Evolutionary conservation across 2,329 filamentous ascomycete genomes (phyloP).

Genomic region (Aspergillus spinulosporus): DNA sequence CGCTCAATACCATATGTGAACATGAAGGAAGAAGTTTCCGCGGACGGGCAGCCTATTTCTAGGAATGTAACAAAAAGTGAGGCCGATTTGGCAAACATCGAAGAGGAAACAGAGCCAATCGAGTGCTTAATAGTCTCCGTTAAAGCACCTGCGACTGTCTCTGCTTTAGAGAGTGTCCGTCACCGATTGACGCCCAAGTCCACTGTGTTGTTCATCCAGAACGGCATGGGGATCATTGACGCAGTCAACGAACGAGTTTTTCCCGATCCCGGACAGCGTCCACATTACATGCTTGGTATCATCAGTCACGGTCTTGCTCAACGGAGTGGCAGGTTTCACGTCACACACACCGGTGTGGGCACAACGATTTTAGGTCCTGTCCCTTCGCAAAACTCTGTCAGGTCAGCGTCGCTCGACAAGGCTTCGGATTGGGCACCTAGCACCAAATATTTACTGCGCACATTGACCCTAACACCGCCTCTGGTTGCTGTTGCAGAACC

Average conservation of each 20-base stretch:
- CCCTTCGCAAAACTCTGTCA: conserved; percentile 28
- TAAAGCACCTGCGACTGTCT: conserved; percentile 69
- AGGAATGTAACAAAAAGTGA: conserved; percentile 14
- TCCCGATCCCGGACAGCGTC: conserved; percentile 62
- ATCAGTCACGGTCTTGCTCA: conserved; percentile 60
- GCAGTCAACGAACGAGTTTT: conserved; percentile 72
- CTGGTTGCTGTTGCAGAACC: conserved; percentile 62
- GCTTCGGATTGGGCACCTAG: conserved; percentile 37
- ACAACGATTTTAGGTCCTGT: conserved; percentile 58
- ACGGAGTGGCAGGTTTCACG: conserved; percentile 49
- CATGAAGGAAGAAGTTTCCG: conserved; percentile 2
- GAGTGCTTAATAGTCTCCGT: conserved; percentile 74
- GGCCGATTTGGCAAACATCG: conserved; percentile 16
- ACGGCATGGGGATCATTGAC: conserved; percentile 83
- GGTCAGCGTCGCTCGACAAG: conserved; percentile 22
- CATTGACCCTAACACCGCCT: conserved; percentile 62
- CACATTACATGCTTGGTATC: conserved; percentile 74
- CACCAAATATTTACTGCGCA: conserved; percentile 63
- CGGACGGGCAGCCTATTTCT: conserved; percentile 1
- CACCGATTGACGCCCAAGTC: conserved; percentile 67
- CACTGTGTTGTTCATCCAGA: conserved; percentile 74
- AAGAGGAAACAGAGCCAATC: conserved; percentile 56
- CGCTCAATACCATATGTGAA: conserved; percentile 31
- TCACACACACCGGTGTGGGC: conserved; percentile 60
- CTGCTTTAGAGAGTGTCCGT: conserved; percentile 65